phyloP scores from a whole-genome alignment of 306 rosid genomes.

The Vicia faba region DNA sequence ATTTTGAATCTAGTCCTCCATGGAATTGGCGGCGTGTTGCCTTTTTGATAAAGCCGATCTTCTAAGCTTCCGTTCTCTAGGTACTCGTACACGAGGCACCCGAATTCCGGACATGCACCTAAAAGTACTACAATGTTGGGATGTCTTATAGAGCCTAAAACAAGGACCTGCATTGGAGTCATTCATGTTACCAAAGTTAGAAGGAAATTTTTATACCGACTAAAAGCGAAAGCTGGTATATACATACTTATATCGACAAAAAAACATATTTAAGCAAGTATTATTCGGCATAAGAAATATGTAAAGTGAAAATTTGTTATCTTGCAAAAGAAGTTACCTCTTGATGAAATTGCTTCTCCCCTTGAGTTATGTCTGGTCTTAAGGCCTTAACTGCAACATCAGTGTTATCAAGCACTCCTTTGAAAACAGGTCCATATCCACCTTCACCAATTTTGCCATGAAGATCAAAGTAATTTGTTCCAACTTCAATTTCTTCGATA shows the following conservation, averaged over 20 bases:
- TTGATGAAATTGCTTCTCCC: conserved; percentile 71
- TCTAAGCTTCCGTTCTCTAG: conserved; percentile 78
- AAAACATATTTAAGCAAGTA: too few relatives aligned
- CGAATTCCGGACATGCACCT: conserved; percentile 82
- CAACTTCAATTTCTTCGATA: conserved; percentile 65
- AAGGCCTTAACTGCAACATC: conserved; percentile 75
- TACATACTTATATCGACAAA: neutral
- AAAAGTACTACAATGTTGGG: conserved; percentile 76
- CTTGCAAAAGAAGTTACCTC: conserved; percentile 53
- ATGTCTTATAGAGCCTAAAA: conserved; percentile 67
- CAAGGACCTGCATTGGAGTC: conserved; percentile 58
- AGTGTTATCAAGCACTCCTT: conserved; percentile 58
- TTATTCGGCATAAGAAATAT: too few relatives aligned
- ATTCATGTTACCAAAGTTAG: neutral
- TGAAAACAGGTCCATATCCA: conserved; percentile 82
- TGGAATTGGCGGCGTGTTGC: conserved; percentile 56
- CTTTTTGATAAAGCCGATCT: conserved; percentile 61
- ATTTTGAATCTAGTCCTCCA: conserved; percentile 70
- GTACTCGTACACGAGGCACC: conserved; percentile 76
- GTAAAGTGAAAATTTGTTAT: too few relatives aligned
- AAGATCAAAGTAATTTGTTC: conserved; percentile 62
- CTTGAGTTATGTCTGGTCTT: conserved; percentile 72
- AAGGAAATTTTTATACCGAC: neutral
- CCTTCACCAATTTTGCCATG: conserved; percentile 77
- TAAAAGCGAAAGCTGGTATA: neutral